Evolutionary conservation across 257 asterid species (phyloP).

Genomic region (Echites panduratus): DNA sequence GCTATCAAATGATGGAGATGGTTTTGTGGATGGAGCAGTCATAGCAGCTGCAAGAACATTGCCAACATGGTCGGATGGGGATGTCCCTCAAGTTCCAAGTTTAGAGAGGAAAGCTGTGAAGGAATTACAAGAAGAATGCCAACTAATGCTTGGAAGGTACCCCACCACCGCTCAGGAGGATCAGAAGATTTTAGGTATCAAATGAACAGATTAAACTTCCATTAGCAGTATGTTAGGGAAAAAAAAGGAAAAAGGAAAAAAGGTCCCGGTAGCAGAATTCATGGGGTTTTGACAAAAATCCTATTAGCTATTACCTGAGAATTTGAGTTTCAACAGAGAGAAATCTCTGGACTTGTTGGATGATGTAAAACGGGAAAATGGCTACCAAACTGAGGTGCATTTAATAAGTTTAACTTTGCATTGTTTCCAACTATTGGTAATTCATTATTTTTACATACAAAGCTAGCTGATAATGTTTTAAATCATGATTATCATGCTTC

Average conservation of each 20-base stretch:
- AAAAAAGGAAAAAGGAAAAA: too few species aligned
- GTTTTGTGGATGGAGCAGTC: conserved; percentile 87
- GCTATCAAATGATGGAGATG: conserved; percentile 47
- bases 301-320: neutral
- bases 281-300: neutral
- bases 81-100: conserved; percentile 87
- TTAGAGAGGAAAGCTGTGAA: conserved; percentile 79
- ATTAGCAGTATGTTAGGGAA: too few species aligned
- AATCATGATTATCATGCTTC: neutral
- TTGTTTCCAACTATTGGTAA: neutral
- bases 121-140: conserved; percentile 92
- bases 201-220: conserved; percentile 8
- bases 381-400: neutral
- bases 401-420: neutral
- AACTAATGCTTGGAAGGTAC: conserved; percentile 65
- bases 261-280: conserved; percentile 7
- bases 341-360: neutral
- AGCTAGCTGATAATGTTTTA: neutral
- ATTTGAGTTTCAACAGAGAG: neutral
- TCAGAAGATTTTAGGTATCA: conserved; percentile 66
- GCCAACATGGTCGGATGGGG: conserved; percentile 92
- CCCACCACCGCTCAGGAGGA: conserved; percentile 65
- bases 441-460: neutral
- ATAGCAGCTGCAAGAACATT: conserved; percentile 92
- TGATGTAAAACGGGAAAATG: neutral